These are phyloP conservation scores for Calonectria pteridis DNA, from an alignment of 2,329 filamentous ascomycete species.

Conservation along the genomic window DNA sequence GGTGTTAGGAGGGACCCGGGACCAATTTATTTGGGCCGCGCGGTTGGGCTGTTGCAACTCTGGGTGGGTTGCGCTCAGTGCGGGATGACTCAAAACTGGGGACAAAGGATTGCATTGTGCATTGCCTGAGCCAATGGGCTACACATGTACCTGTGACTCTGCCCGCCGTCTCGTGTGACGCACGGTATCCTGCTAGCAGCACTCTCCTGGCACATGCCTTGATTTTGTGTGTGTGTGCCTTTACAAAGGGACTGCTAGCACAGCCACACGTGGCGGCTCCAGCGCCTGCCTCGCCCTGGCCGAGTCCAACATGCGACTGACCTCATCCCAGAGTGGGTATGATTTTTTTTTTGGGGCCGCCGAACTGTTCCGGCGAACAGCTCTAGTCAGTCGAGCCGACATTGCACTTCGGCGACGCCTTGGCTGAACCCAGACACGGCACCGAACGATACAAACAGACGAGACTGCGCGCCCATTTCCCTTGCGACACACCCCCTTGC, in stretches of 20 bases:
- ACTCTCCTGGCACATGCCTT: background rate
- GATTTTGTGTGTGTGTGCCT: background rate
- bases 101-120: background rate
- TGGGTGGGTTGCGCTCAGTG: slow-evolving; percentile 9
- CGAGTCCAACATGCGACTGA: slow-evolving; percentile 3
- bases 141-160: background rate
- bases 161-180: background rate
- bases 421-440: background rate
- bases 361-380: background rate
- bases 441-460: background rate
- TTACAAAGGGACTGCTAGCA: background rate
- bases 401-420: background rate
- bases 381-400: background rate
- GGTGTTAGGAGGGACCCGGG: slow-evolving; percentile 17
- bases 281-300: background rate
- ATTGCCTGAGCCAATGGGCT: slow-evolving; percentile 13
- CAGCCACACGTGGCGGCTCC: slow-evolving; percentile 22
- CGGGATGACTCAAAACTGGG: slow-evolving; percentile 18
- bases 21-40: slow-evolving; percentile 22
- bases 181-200: slow-evolving; percentile 30
- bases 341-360: slow-evolving; percentile 11
- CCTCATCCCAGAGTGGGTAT: background rate
- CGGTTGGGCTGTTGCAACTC: slow-evolving; percentile 32
- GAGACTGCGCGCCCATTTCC: background rate
- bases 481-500: background rate